Evolutionary conservation across 257 asterid genomes (phyloP).

Genomic region (Oldenlandia corymbosa): DNA sequence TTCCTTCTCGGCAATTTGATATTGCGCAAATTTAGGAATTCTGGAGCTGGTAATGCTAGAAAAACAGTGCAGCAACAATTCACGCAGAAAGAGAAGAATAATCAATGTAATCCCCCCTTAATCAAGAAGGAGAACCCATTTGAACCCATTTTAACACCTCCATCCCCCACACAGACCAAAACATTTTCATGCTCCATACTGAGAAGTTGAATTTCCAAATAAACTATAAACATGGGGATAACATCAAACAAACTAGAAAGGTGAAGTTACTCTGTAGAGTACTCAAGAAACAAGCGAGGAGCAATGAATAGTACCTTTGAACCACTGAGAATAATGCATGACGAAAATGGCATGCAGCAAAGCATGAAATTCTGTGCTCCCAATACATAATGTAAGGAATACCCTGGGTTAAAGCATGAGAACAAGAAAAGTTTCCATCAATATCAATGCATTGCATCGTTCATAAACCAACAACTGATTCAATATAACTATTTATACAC

Average conservation of each 20-base stretch:
- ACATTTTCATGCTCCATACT: not conserved
- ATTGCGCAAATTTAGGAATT: not conserved
- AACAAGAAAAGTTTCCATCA: conserved; percentile 17
- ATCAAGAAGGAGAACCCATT: no score
- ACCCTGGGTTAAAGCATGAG: conserved; percentile 58
- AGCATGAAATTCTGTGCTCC: conserved; percentile 60
- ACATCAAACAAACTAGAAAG: not conserved
- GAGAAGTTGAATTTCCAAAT: not conserved
- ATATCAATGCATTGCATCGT: conserved; percentile 13
- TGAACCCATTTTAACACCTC: no score
- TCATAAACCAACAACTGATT: conserved; percentile 12
- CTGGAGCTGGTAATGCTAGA: not conserved
- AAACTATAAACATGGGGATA: not conserved
- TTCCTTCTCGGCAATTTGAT: not conserved
- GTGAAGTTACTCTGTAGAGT: not conserved
- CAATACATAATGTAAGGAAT: conserved; percentile 77
- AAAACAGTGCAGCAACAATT: not conserved
- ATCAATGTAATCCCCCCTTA: no score
- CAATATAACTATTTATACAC: not conserved
- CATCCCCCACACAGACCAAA: no score
- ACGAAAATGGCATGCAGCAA: conserved; percentile 77
- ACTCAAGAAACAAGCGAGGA: not conserved
- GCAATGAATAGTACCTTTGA: conserved; percentile 54
- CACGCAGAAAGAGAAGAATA: not conserved
- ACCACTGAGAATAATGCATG: conserved; percentile 72